phyloP scores from a whole-genome alignment of 148 eudicot species.

The Vaccinium myrtillus region DNA sequence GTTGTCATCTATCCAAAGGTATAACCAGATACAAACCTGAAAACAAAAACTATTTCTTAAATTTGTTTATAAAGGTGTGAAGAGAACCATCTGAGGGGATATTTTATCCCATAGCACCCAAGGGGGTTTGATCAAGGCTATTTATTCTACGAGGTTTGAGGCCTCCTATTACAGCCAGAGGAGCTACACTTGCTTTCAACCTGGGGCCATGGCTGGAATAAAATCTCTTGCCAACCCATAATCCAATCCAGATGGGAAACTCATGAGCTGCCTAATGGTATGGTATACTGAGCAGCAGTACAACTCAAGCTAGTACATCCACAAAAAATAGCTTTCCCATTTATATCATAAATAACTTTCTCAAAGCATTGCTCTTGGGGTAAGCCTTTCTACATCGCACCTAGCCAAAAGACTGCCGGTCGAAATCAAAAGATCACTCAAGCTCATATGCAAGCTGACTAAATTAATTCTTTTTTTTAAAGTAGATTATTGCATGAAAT shows the following conservation, averaged over 20 bases:
- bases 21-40: conserved; percentile 82
- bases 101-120: background rate
- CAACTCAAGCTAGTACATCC: background rate
- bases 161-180: background rate
- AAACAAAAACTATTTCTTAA: conserved; percentile 6
- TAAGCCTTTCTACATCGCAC: background rate
- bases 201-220: background rate
- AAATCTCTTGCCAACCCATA: background rate
- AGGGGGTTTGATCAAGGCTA: background rate
- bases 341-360: background rate
- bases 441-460: background rate
- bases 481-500: background rate
- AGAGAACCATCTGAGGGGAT: background rate
- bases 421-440: background rate
- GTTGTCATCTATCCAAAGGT: conserved; percentile 65
- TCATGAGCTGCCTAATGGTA: background rate
- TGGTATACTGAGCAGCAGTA: background rate
- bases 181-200: background rate
- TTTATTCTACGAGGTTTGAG: conserved; percentile 4
- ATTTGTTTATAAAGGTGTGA: background rate
- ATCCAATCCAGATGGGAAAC: background rate
- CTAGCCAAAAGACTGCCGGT: background rate
- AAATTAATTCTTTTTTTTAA: background rate
- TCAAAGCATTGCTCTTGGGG: background rate
- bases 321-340: background rate